These are phyloP conservation scores for Yarrowia phangngaensis DNA, from an alignment of 805 yeast species.

Conservation along the genomic window DNA sequence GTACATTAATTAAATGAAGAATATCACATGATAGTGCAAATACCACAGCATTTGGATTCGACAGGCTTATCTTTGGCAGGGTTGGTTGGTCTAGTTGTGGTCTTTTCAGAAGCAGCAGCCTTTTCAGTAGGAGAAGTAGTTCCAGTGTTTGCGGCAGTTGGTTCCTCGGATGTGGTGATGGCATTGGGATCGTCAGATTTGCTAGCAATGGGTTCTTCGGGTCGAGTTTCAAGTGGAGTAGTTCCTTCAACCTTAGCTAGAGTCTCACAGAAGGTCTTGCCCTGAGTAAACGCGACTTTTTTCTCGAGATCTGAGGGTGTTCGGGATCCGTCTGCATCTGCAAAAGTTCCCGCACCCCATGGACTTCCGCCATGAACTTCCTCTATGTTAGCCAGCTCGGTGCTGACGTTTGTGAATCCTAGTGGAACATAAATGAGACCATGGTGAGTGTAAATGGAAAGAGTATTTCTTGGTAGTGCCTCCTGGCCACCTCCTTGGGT, in stretches of 20 bases:
- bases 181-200: slow-evolving; percentile 7
- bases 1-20: not conserved
- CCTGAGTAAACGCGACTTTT: slow-evolving; percentile 62
- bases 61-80: slow-evolving; percentile 28
- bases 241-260: slow-evolving; percentile 33
- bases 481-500: slow-evolving; percentile 83
- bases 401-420: slow-evolving; percentile 63
- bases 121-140: slow-evolving; percentile 1
- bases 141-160: not conserved
- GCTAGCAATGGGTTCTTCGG: slow-evolving; percentile 3
- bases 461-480: slow-evolving; percentile 56
- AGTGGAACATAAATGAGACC: slow-evolving; percentile 78
- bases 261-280: slow-evolving; percentile 54
- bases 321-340: slow-evolving; percentile 77
- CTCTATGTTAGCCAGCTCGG: slow-evolving; percentile 50
- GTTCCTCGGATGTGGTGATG: not conserved
- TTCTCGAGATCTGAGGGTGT: slow-evolving; percentile 60
- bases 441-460: slow-evolving; percentile 69
- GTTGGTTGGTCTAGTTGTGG: slow-evolving; percentile 26
- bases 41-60: slow-evolving; percentile 29
- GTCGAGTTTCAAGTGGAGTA: slow-evolving; percentile 1
- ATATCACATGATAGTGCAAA: slow-evolving; percentile 21
- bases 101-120: slow-evolving; percentile 1
- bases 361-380: slow-evolving; percentile 79
- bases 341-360: slow-evolving; percentile 81